Evolutionary conservation across 2,329 filamentous ascomycete genomes (phyloP).

Genomic region (Colletotrichum sp.): DNA sequence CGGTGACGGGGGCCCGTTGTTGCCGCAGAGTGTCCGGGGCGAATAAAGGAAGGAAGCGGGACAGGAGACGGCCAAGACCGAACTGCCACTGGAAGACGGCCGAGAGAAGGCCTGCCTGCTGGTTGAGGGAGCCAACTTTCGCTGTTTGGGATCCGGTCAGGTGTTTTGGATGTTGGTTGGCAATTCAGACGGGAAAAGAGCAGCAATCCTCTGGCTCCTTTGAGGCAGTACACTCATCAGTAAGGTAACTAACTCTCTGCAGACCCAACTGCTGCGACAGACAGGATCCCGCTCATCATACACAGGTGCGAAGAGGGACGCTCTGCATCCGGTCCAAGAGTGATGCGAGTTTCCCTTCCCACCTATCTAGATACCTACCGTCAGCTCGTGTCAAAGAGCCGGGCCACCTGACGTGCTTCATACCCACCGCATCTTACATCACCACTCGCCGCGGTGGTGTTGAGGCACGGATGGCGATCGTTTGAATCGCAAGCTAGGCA

Average conservation of each 20-base stretch:
- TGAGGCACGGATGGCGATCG: conserved; percentile 1
- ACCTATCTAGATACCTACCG: neutral
- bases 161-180: neutral
- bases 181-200: neutral
- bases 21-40: neutral
- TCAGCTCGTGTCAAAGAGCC: neutral
- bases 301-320: neutral
- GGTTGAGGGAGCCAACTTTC: neutral
- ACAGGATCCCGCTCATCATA: neutral
- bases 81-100: neutral
- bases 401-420: conserved; percentile 1
- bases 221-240: neutral
- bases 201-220: neutral
- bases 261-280: neutral
- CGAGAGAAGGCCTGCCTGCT: neutral
- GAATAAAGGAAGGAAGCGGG: neutral
- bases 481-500: neutral
- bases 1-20: neutral
- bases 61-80: neutral
- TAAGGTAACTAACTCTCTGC: neutral
- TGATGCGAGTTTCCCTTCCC: neutral
- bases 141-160: neutral
- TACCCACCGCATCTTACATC: conserved; percentile 4
- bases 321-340: neutral
- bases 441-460: neutral